Evolutionary conservation across 495 filamentous ascomycete genomes (phyloP).

Genomic region (Penicillium canariense): DNA sequence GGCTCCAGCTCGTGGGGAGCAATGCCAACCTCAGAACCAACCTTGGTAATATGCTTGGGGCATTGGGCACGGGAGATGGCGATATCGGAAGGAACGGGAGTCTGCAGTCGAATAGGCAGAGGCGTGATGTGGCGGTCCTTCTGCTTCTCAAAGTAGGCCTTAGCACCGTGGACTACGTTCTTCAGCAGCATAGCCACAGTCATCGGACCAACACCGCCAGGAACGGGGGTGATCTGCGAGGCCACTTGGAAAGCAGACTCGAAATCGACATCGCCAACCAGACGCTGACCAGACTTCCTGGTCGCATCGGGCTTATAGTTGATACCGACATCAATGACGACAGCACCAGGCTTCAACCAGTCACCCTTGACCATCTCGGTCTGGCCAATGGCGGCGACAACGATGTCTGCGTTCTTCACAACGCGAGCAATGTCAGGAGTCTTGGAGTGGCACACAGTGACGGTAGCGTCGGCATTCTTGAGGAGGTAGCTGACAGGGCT

Average conservation of each 20-base stretch:
- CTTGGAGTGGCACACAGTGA: conserved; percentile 91
- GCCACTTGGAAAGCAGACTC: conserved; percentile 82
- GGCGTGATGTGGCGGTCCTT: conserved; percentile 73
- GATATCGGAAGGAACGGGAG: conserved; percentile 89
- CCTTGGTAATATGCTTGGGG: conserved; percentile 79
- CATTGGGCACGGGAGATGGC: conserved; percentile 84
- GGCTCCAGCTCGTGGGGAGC: conserved; percentile 82
- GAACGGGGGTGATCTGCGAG: conserved; percentile 94
- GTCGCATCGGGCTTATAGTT: conserved; percentile 94
- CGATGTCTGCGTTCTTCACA: conserved; percentile 81
- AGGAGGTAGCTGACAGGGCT: conserved; percentile 94
- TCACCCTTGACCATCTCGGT: conserved; percentile 87
- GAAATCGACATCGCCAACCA: conserved; percentile 96
- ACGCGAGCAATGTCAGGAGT: conserved; percentile 69
- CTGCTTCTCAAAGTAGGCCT: conserved; percentile 75
- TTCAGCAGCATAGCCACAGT: conserved; percentile 94
- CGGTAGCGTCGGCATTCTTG: conserved; percentile 93
- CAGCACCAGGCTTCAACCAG: conserved; percentile 88
- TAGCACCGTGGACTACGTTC: conserved; percentile 86
- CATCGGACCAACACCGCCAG: conserved; percentile 96
- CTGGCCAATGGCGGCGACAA: conserved; percentile 89
- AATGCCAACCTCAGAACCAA: conserved; percentile 88
- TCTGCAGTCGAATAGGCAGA: conserved; percentile 69
- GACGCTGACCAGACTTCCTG: conserved; percentile 86
- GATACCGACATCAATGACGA: conserved; percentile 96